phyloP scores from a whole-genome alignment of 192 early-diverging fungal genomes.

The Backusella tarrabulga region DNA sequence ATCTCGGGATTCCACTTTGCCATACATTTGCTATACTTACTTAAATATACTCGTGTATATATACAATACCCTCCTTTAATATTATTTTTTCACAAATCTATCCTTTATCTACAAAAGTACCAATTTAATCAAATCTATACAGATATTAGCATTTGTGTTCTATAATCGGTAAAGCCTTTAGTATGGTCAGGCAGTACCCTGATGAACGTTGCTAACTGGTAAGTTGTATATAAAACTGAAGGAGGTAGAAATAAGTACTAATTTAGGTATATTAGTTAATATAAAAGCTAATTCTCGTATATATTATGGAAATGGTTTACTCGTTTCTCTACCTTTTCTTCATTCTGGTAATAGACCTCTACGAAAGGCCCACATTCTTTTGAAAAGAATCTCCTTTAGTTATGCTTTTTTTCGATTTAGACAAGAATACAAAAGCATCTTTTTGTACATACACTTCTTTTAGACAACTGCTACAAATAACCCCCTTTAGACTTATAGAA shows the following conservation, averaged over 20 bases:
- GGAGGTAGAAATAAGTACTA: not conserved
- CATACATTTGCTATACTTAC: not conserved
- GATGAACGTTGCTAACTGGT: not conserved
- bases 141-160: constrained; percentile 5
- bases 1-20: not conserved
- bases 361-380: not conserved
- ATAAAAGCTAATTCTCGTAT: not conserved
- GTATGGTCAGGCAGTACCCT: not conserved
- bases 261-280: not conserved
- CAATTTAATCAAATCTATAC: not conserved
- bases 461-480: not conserved
- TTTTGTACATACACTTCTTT: not conserved
- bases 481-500: not conserved
- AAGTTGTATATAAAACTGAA: not conserved
- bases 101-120: not conserved
- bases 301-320: not conserved
- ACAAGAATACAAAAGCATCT: not conserved
- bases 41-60: not conserved
- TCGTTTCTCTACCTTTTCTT: not conserved
- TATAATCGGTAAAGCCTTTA: constrained; percentile 1
- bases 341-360: not conserved
- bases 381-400: not conserved
- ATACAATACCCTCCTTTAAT: not conserved
- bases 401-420: not conserved
- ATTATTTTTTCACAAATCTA: not conserved